A percentile compares a stretch with the other conserved stretches of the same genome.
phyloP scores from a whole-genome alignment of 140 eudicot genomes.

The Cichorium intybus region DNA sequence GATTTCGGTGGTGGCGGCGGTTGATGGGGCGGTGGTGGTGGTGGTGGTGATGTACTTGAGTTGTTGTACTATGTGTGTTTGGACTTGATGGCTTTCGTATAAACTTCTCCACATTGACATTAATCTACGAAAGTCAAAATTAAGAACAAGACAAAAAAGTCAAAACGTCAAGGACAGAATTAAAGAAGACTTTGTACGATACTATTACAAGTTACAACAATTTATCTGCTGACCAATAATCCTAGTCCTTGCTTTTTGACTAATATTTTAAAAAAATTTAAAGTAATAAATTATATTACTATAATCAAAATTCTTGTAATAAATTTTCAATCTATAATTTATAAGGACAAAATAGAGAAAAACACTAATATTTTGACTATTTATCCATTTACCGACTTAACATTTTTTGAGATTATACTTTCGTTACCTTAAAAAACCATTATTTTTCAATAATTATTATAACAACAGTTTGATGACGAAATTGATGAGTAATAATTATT shows the following conservation, averaged over 20 bases:
- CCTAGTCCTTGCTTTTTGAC: not conserved
- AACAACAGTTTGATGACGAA: not conserved
- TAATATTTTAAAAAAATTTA: too few relatives aligned
- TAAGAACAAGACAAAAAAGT: not conserved
- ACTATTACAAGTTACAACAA: not conserved
- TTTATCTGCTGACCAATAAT: not conserved
- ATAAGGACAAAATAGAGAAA: not conserved
- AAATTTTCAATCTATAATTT: not conserved
- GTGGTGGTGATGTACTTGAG: conserved; percentile 65
- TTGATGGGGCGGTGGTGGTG: conserved; percentile 42
- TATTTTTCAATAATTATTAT: too few relatives aligned
- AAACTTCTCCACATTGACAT: conserved; percentile 97
- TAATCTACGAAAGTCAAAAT: conserved; percentile 43
- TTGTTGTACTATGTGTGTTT: conserved; percentile 90
- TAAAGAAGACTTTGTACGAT: not conserved
- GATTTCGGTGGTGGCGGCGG: conserved; percentile 74
- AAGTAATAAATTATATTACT: not conserved
- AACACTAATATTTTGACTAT: not conserved
- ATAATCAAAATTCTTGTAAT: not conserved
- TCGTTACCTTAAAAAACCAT: not conserved
- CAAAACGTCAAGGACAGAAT: not conserved
- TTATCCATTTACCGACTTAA: not conserved
- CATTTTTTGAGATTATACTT: too few relatives aligned
- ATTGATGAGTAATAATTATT: too few relatives aligned
- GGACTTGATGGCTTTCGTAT: conserved; percentile 96